Base-by-base conservation (phyloP, 2,329 filamentous ascomycete genomes). In the Xylogone sp. region DNA sequence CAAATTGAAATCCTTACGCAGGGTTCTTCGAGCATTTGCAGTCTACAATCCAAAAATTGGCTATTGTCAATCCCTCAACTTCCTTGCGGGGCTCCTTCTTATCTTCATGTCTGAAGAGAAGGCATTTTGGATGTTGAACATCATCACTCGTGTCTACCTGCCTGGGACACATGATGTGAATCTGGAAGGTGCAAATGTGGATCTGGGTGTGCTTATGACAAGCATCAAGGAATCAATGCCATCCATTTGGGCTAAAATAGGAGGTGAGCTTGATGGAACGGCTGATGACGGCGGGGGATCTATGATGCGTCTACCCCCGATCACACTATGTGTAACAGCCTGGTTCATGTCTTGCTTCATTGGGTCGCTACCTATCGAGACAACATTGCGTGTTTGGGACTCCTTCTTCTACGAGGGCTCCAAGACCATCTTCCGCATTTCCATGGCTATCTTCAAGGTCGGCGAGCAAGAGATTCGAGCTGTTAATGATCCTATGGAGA, bases 321-420 rank as follows among this genome's bases (percentile, higher is more conserved):
- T 97, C 58, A 94, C 90, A 0, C 79, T 97, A 4, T 95, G 91
- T 60, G 90, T 94, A 69, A 96, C 92, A 9, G 89, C 92, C 3
- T 97, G 93, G 93, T 95, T 97, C 69, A 97, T 97, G 93, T 95
- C 89, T 46, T 88, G 94, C 62, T 97, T 94, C 68, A 94, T 97
- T 55, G 91, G 92, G 49, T 96, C 90, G 0, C 74, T 97, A 18
- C 93, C 93, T 2, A 91, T 96, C 55, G 93, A 97, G 71, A 90
- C 87, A 18, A 93, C 92, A 0, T 79, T 97, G 18, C 87, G 93
- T 7, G 90, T 97, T 1, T 97, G 93, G 93, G 93, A 97, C 62
- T 83, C 90, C 1, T 92, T 97, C 65, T 96, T 97, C 68, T 96
- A 95, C 69, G 93, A 97, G 69, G 93, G 93, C 3, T 91, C 88